A percentile compares a stretch with the other conserved stretches of the same genome.
phyloP scores from a whole-genome alignment of 805 yeast species.

The Teunomyces atbi region DNA sequence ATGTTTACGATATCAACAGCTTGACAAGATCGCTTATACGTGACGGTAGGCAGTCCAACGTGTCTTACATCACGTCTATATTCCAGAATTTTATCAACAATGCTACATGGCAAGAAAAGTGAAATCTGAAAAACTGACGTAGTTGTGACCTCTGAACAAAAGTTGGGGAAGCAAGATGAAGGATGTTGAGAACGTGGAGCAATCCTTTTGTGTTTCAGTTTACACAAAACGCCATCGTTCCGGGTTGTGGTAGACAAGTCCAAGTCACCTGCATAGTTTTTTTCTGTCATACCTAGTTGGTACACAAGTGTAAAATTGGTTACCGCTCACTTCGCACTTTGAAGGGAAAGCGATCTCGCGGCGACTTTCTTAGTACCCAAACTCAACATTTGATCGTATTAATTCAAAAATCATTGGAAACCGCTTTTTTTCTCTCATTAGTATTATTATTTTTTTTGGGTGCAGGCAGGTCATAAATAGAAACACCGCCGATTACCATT shows the following conservation, averaged over 20 bases:
- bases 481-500: background rate
- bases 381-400: conserved; percentile 2
- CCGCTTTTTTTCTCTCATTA: background rate
- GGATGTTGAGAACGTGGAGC: background rate
- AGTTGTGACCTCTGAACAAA: background rate
- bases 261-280: background rate
- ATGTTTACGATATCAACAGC: conserved; percentile 23
- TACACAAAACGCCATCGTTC: background rate
- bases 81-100: conserved; percentile 40
- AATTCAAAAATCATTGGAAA: conserved; percentile 1
- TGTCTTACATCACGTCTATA: conserved; percentile 33
- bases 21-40: conserved; percentile 15
- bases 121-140: background rate
- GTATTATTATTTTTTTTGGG: conserved; percentile 1
- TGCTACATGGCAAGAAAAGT: conserved; percentile 11
- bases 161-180: background rate
- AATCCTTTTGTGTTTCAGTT: background rate
- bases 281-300: too few species aligned
- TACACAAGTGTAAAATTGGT: too few species aligned
- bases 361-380: background rate
- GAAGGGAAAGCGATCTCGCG: background rate
- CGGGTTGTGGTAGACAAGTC: background rate
- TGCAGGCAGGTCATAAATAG: conserved; percentile 4
- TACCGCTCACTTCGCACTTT: too few species aligned
- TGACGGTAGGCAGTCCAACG: conserved; percentile 19